Percentiles rank a stretch among this genome's conserved stretches.
phyloP scores from a whole-genome alignment of 345 rosid species.

The Excoecaria cochinchinensis region DNA sequence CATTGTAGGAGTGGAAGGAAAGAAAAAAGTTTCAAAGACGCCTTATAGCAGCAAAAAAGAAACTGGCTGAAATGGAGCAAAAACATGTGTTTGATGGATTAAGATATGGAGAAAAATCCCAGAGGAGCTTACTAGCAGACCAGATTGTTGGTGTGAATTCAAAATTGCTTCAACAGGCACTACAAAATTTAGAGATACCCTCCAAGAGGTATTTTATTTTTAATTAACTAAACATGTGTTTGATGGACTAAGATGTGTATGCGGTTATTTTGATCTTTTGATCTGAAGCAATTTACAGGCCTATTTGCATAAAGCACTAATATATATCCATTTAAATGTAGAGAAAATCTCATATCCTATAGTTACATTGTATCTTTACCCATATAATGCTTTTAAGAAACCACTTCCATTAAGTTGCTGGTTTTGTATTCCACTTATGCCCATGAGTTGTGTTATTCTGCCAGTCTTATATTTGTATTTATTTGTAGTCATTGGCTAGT shows the following conservation, averaged over 20 bases:
- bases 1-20: slow-evolving; percentile 88
- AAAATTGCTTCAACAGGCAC: slow-evolving; percentile 70
- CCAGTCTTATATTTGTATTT: neutral
- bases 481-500: neutral
- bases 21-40: slow-evolving; percentile 67
- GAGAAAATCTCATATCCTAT: neutral
- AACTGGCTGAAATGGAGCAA: slow-evolving; percentile 73
- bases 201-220: slow-evolving; percentile 49
- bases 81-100: slow-evolving; percentile 86
- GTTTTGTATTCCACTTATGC: neutral
- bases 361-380: neutral
- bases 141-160: slow-evolving; percentile 68
- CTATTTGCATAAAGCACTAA: neutral
- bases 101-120: slow-evolving; percentile 67
- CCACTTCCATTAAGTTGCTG: neutral
- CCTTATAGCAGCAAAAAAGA: slow-evolving; percentile 84
- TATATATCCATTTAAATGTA: neutral
- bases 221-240: neutral
- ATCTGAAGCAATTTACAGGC: neutral
- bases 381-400: neutral
- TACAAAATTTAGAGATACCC: slow-evolving; percentile 50
- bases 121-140: slow-evolving; percentile 62
- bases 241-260: neutral
- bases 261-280: neutral
- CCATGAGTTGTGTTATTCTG: neutral